Percentiles rank a stretch among this genome's conserved stretches.
Conservation (phyloP, 169 alveolate species). For the Perkinsus marinus region DNA sequence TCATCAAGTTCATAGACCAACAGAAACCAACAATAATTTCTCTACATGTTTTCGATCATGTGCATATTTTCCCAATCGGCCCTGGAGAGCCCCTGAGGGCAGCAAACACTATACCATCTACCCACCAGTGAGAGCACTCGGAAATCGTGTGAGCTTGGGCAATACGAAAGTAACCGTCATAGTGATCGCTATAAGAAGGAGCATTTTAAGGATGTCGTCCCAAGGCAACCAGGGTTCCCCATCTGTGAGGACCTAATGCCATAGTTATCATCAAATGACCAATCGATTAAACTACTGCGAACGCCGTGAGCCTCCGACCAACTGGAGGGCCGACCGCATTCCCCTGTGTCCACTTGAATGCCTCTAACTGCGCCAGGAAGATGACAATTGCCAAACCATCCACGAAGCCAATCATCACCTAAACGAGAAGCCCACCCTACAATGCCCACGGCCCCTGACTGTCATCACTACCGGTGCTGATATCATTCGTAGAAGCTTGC, state of each 20-base stretch:
- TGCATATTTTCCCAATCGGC: too few species aligned
- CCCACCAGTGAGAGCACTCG: background rate
- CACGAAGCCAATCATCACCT: background rate
- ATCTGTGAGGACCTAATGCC: background rate
- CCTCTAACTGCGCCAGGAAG: background rate
- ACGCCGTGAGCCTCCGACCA: background rate
- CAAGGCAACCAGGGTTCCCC: background rate
- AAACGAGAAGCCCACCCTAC: background rate
- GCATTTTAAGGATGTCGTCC: background rate
- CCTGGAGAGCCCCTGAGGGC: too few species aligned
- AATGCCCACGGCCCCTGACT: too few species aligned
- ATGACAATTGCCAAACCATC: constrained; percentile 4
- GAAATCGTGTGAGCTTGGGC: background rate
- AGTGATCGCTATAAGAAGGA: background rate
- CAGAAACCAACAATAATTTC: too few species aligned
- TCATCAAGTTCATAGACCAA: too few species aligned
- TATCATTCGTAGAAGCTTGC: background rate
- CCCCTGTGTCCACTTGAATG: background rate
- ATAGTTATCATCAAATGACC: too few species aligned
- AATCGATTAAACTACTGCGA: too few species aligned
- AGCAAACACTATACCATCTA: too few species aligned
- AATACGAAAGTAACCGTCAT: background rate
- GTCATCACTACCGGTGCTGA: background rate
- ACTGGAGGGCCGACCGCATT: background rate
- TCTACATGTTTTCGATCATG: too few species aligned